Evolutionary conservation across 805 yeast species (phyloP), one percentile per base, ranked within the genome.

Genomic region (Metschnikowia lochheadii): DNA sequence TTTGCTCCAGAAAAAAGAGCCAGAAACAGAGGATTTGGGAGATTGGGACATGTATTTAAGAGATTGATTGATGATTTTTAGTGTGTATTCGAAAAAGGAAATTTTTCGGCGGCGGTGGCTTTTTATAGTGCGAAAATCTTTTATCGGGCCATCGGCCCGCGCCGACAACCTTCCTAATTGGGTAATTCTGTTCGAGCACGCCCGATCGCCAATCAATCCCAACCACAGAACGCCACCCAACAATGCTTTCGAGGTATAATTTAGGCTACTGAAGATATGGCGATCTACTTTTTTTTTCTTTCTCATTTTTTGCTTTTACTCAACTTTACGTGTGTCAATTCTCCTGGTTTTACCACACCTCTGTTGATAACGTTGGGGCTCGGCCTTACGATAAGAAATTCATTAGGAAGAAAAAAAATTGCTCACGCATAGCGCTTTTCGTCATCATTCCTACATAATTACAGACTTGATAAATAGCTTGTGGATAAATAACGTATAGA

Each of bases 1-100:
- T 33, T 47, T n/a, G n/a, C 36, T 38, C 55, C 53, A 49, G 3
- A 44, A 5, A 5, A 52, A 46, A n/a, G 29, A 15, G 8, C 46
- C 49, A 20, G 50, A 13, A 15, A 14, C 23, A 8, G 40, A 38
- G 14, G 33, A 3, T 13, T 41, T n/a, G 10, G 36, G 11, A 41
- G 23, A 10, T 14, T 29, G 36, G 14, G 44, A 14, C 44, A 41
- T 41, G 5, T 23, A 5, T 17, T 36, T 40, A 20, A 26, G n/a
- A 26, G 29, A 26, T 26, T 1, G 29, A 11, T 10, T 3, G 21
- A 26, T 40, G 14, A 23, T n/a, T 31, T 15, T 34, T n/a, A 7
- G 15, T n/a, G 8, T 3, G 10, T 15, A 6, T 34, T 26, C 43
- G 21, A 40, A 40, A 40, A 34, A 29, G 44, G 44, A 40, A 40